A percentile compares a stretch with the other conserved stretches of the same genome.
Conservation (phyloP, 805 yeast genomes). For the Millerozyma miso region DNA sequence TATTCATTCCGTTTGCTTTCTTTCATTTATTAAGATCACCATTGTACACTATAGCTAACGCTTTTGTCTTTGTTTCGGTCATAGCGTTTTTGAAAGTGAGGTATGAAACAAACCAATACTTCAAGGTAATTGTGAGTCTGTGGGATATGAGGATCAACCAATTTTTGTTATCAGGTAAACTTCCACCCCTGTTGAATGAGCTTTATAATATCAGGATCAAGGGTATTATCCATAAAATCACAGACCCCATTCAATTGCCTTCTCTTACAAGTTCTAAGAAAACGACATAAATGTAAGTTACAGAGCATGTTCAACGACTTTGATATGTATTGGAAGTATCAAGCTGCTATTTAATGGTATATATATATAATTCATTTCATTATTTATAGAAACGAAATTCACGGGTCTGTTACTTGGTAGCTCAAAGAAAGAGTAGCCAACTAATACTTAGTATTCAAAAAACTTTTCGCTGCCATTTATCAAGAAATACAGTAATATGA, state of each 20-base stretch:
- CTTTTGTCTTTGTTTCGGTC: slow-evolving; percentile 29
- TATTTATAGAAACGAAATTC: background rate
- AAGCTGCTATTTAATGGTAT: no score
- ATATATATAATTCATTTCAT: no score
- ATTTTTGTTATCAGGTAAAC: slow-evolving; percentile 10
- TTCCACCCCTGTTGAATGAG: slow-evolving; percentile 10
- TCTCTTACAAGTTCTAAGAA: background rate
- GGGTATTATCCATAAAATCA: slow-evolving; percentile 12
- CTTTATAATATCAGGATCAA: slow-evolving; percentile 20
- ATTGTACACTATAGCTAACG: slow-evolving; percentile 25
- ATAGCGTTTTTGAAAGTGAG: slow-evolving; percentile 34
- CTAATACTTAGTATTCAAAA: no score
- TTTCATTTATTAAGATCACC: slow-evolving; percentile 20
- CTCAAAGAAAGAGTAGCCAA: background rate
- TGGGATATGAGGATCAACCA: slow-evolving; percentile 40
- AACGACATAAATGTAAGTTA: background rate
- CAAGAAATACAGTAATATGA: no score
- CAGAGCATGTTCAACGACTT: no score
- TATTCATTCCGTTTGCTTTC: slow-evolving; percentile 21
- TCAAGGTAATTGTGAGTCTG: slow-evolving; percentile 38
- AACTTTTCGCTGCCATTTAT: no score
- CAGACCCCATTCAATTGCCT: slow-evolving; percentile 16
- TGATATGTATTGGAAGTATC: no score
- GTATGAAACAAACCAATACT: slow-evolving; percentile 28
- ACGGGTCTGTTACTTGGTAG: background rate